Evolutionary conservation across 2,329 filamentous ascomycete species (phyloP), one percentile per base, ranked within the genome.

Genomic region (Nemania sp.): DNA sequence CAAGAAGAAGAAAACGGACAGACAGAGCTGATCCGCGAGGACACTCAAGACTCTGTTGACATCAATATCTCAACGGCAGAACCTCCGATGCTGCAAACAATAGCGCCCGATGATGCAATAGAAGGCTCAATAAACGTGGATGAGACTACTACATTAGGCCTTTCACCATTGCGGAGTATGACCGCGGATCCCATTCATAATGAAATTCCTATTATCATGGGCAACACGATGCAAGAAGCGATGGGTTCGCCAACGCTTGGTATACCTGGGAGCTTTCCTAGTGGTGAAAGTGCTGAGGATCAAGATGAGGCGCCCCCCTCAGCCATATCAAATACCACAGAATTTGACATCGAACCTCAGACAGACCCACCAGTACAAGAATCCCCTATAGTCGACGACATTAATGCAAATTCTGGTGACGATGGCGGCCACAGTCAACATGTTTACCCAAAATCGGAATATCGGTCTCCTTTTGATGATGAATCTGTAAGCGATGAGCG

Each of bases 261-360:
- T 5, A 85, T 92, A 67, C 90, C 90, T 4, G 89, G 90, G 10
- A 86, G 86, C 73, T 89, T 91, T 75, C 85, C 87, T 61, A 77
- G 79, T 29, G 72, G 78, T 45, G 82, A 74, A 26, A 80, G 80
- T 53, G 75, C 78, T 1, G 70, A 77, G 10, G 79, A 80, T 22
- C 75, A 78, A 13, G 84, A 88, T 32, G 82, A 87, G 51, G 80
- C 81, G 35, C 89, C 88, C 1, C 79, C 79, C 35, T 91, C 90
- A 18, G 87, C 89, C 2, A 76, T 88, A 15, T 92, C 91, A 5
- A 81, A 85, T 49, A 85, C 85, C 7, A 93, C 91, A 0, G 89
- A 92, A 73, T 92, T 93, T 72, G 92, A 94, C 72, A 85, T 84
- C n/a, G 91, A 93, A 72, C 85, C 89, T 24, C 91, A 93, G 76